Evolutionary conservation across 164 flowering plant species (phyloP), one percentile per base, ranked within the genome.

Genomic region (Vitis labrusca): DNA sequence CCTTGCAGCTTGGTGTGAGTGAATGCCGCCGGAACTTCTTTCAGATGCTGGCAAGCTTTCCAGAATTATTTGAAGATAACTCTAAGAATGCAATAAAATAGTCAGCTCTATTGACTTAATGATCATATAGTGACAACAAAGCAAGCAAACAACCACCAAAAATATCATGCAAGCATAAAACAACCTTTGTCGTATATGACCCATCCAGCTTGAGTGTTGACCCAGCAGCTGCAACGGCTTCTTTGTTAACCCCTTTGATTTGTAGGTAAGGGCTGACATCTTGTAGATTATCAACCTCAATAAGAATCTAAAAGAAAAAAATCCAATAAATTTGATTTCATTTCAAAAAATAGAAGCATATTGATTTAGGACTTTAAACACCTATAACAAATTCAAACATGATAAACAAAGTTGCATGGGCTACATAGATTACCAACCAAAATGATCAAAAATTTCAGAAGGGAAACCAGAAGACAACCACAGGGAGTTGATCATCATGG

Each of bases 171-270:
- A 37, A 49, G 63, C 62, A 60, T 61, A 29, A n/a, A 27, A 23
- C n/a, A 53, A 96, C 99, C 98, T 96, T 93, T n/a, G 99, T 96
- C 53, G 99, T 96, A 67, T 96, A 96, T 66, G 98, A 90, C 65
- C 94, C 95, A 73, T 93, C 97, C 55, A 93, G 80, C 72, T 79
- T 82, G 32, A 96, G 90, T 27, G 85, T 73, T 63, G 93, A 88
- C 49, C 98, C 98, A 77, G 98, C 95, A 69, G 92, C 88, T 58
- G 85, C 85, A 50, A 93, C 99, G 61, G 90, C 88, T 57, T 91
- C 97, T 79, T 91, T 96, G 70, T 92, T 84, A 53, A 86, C 83
- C 71, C 98, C 99, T 80, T 96, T 96, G 44, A 96, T 96, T 79
- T 96, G 99, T 59, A 96, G 57, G 73, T 90, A 96, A 57, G 97